These are phyloP conservation scores for Candida ovalis DNA, from an alignment of 805 yeast genomes.

Conservation along the genomic window DNA sequence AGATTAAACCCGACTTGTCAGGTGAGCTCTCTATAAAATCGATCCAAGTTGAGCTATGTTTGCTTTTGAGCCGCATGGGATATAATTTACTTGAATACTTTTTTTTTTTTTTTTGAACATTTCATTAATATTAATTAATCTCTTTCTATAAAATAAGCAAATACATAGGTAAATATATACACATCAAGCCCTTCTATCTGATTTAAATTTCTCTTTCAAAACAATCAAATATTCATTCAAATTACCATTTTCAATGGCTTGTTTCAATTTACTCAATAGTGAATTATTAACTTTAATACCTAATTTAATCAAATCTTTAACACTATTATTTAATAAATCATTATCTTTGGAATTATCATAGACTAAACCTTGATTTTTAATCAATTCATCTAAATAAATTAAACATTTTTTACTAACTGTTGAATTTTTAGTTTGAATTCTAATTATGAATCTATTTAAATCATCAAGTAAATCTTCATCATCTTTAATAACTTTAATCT, in stretches of 20 bases:
- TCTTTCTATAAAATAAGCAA: not conserved
- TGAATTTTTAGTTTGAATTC: constrained; percentile 27
- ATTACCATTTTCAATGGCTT: constrained; percentile 23
- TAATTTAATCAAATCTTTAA: constrained; percentile 19
- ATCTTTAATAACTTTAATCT: constrained; percentile 27
- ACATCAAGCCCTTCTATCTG: constrained; percentile 24
- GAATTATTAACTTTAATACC: constrained; percentile 23
- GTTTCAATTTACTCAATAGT: constrained; percentile 16
- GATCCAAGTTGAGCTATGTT: too few species aligned
- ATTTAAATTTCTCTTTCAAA: constrained; percentile 23
- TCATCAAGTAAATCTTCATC: constrained; percentile 26
- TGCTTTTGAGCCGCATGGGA: too few species aligned
- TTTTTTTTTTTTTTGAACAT: too few species aligned
- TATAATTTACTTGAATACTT: too few species aligned
- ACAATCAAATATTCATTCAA: constrained; percentile 28
- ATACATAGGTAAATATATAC: not conserved
- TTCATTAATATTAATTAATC: too few species aligned
- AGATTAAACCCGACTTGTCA: too few species aligned
- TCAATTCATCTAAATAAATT: constrained; percentile 5
- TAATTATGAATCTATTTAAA: constrained; percentile 18
- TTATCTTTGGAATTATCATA: constrained; percentile 13
- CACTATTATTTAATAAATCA: constrained; percentile 14
- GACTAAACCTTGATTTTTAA: constrained; percentile 8
- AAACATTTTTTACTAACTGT: constrained; percentile 13
- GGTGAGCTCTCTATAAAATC: too few species aligned